Conservation (phyloP, 2,329 filamentous ascomycete genomes). For the Trichoderma endophyticum region DNA sequence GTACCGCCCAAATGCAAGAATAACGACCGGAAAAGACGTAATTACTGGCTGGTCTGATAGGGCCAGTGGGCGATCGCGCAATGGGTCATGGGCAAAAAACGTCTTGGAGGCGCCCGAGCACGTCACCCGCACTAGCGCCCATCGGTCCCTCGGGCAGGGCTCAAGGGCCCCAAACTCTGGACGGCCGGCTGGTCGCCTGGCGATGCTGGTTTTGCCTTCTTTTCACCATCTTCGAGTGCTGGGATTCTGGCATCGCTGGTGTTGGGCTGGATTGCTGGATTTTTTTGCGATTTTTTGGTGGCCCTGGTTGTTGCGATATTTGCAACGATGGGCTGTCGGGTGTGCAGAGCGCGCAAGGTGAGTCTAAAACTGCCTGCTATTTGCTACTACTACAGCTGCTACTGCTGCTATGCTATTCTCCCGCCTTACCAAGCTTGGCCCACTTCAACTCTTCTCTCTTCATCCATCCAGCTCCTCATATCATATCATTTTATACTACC, state of each 20-base stretch:
- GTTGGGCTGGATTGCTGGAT: not conserved
- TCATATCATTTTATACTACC: not conserved
- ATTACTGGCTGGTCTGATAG: conserved; percentile 2
- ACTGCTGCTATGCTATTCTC: not conserved
- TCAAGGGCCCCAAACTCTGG: not conserved
- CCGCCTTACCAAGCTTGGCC: not conserved
- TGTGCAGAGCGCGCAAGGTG: conserved; percentile 42
- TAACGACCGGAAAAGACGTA: not conserved
- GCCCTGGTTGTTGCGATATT: not conserved
- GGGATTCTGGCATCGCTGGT: not conserved
- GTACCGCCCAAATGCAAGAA: not conserved
- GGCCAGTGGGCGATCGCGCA: conserved; percentile 18
- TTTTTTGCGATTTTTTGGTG: not conserved
- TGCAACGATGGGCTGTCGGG: conserved; percentile 38
- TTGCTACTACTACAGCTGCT: not conserved
- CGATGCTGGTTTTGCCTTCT: not conserved
- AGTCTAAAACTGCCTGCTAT: not conserved
- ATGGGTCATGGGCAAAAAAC: conserved; percentile 13
- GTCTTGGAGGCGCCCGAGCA: conserved; percentile 19
- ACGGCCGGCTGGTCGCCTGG: conserved; percentile 8
- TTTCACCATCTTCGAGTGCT: not conserved
- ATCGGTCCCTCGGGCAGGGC: conserved; percentile 19
- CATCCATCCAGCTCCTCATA: not conserved
- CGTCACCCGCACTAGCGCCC: conserved; percentile 20
- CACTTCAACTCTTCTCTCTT: not conserved